Evolutionary conservation across 495 filamentous ascomycete species (phyloP), one percentile per base, ranked within the genome.

Genomic region (Neurospora sublineolata): DNA sequence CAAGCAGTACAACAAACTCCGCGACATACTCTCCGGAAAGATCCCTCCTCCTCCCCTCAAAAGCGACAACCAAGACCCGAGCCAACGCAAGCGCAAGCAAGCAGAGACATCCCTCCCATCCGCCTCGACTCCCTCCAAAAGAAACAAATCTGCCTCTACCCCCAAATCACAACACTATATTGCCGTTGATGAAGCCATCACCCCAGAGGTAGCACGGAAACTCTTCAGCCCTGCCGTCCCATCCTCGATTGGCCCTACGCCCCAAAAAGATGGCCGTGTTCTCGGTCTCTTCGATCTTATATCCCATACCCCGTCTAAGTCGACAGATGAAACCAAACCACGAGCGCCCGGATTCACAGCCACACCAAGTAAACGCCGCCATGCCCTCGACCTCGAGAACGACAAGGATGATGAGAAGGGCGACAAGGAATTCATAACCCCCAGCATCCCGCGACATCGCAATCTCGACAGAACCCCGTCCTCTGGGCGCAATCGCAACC

Each of bases 241-340:
- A 37, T 81, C 83, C 70, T 83, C 80, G 42, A 82, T 97, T 73
- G 94, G 94, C 8, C 94, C 94, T 2, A 98, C 95, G 2, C 95
- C 95, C 2, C 94, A 97, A 75, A 91, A 91, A 72, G 92, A 97
- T 79, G 95, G 95, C 14, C 88, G 87, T 44, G 87, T 95, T 1
- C 83, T 99, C 0, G 94, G 95, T 4, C 80, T 99, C n/a, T 99
- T 98, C 76, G 95, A 99, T 78, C 84, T 94, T 37, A 84, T 97
- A 7, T 87, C 87, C 30, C 86, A 87, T 44, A 87, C 89, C 2
- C 77, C 78, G 1, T 77, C 77, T 38, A 69, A 69, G 16, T 58
- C 75, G 20, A 71, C 67, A 20, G 33, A 70, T 4, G n/a, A 68
- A 37, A 1, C 10, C 18, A 64, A 18, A 36, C 27, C 27, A 64